A percentile compares a stretch with the other conserved stretches of the same genome.
phyloP scores from a whole-genome alignment of 768 basidiomycete species.

The Rickenella mellea region DNA sequence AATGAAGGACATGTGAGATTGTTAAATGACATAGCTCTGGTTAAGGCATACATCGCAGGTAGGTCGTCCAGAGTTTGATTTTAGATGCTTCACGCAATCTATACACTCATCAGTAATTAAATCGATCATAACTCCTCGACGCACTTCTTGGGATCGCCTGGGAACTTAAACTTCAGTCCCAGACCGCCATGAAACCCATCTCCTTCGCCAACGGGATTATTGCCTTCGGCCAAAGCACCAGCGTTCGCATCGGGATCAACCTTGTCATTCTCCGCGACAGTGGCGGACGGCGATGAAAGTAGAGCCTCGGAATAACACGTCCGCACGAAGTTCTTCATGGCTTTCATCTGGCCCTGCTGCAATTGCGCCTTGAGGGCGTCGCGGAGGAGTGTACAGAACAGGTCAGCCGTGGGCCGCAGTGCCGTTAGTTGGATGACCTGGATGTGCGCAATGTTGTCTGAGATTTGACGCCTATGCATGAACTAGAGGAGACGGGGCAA shows the following conservation, averaged over 20 bases:
- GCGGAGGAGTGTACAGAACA: slow-evolving; percentile 83
- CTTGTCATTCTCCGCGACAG: slow-evolving; percentile 1
- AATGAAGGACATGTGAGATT: slow-evolving; percentile 3
- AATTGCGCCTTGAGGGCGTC: slow-evolving; percentile 85
- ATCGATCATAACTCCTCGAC: slow-evolving; percentile 13
- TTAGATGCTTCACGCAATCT: slow-evolving; percentile 89
- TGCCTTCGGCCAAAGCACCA: not conserved
- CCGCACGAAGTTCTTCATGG: slow-evolving; percentile 81
- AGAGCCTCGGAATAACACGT: slow-evolving; percentile 94
- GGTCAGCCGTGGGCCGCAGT: slow-evolving; percentile 84
- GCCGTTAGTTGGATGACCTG: slow-evolving; percentile 91
- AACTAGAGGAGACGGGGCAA: slow-evolving; percentile 1
- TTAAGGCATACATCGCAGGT: slow-evolving; percentile 55
- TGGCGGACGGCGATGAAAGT: slow-evolving; percentile 29
- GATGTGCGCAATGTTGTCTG: slow-evolving; percentile 2
- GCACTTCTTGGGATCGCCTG: slow-evolving; percentile 87
- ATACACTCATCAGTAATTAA: not conserved
- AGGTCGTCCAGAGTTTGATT: slow-evolving; percentile 90
- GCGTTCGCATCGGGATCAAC: slow-evolving; percentile 21
- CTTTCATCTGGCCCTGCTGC: slow-evolving; percentile 88
- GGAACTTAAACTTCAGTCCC: slow-evolving; percentile 79
- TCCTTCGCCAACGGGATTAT: slow-evolving; percentile 16
- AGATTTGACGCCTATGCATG: slow-evolving; percentile 1
- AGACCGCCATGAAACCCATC: slow-evolving; percentile 67
- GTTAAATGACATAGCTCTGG: not conserved